phyloP scores from a whole-genome alignment of 352 stramenopile genomes.

The Synura sp. region DNA sequence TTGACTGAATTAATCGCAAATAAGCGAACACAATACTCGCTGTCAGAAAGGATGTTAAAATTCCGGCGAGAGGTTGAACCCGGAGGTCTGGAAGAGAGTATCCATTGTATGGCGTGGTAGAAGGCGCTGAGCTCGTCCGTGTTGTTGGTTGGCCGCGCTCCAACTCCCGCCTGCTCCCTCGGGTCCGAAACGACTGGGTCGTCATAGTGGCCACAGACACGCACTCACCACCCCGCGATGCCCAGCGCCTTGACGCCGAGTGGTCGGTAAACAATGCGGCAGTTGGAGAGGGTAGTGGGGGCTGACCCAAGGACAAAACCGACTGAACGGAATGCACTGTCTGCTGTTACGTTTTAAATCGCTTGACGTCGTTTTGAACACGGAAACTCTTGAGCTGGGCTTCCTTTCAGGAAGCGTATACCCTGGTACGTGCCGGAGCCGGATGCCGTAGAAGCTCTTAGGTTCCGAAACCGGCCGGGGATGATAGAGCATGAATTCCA shows the following conservation, averaged over 20 bases:
- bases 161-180: background rate
- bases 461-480: background rate
- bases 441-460: background rate
- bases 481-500: slow-evolving; percentile 12
- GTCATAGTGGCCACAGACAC: background rate
- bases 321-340: background rate
- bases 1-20: slow-evolving; percentile 13
- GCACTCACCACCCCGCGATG: background rate
- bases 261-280: background rate
- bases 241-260: slow-evolving; percentile 10
- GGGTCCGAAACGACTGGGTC: background rate
- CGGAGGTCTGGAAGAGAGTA: slow-evolving; percentile 3
- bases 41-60: background rate
- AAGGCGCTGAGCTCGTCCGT: too few relatives aligned
- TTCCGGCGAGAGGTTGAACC: slow-evolving; percentile 2
- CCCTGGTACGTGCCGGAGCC: background rate
- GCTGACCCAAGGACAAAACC: background rate
- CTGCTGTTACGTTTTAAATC: slow-evolving; percentile 6
- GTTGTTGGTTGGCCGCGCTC: background rate
- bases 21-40: slow-evolving; percentile 1
- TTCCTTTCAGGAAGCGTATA: slow-evolving; percentile 13
- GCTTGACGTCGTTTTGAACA: slow-evolving; percentile 7
- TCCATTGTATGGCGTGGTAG: slow-evolving; percentile 6
- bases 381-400: too few relatives aligned
- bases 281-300: background rate